Base-by-base conservation (phyloP, 2,329 filamentous ascomycete genomes). In the Trichophyton verrucosum region DNA sequence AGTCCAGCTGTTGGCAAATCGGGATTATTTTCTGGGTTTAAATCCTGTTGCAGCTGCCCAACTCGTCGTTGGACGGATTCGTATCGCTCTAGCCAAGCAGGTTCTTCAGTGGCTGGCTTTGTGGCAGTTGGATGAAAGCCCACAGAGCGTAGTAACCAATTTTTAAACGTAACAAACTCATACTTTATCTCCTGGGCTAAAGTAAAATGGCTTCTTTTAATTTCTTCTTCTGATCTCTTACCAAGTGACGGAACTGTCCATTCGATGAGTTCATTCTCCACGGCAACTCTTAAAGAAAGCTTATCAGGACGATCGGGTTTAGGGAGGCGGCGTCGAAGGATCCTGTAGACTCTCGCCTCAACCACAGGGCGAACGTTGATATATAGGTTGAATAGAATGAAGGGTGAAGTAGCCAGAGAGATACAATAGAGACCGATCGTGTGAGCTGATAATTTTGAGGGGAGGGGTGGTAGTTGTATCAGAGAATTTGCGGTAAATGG, bases 241-340 rank as follows among this genome's bases (percentile, higher is more conserved):
- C 74, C 74, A 5, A 75, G 65, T 3, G 70, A 69, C 9, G 74
- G 74, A 22, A 74, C 70, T 46, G 75, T 74, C 74, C 74, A 76
- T 59, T 76, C 74, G 49, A 76, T 69, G 15, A 76, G 69, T 47
- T 75, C 75, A 63, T 75, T 74, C 47, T 76, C 74, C n/a, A 69
- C 66, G 6, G 74, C 74, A 61, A 76, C 73, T 58, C 71, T 69
- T 59, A 76, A 69, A 6, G 74, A 76, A 30, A 75, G 68, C 36
- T 73, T 73, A 65, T 76, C 74, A 11, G 74, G 73, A 6, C 70
- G 64, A 36, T 66, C 70, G 33, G 74, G 73, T 61, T 76, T 75
- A n/a, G 74, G 74, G n/a, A 76, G 61, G 53, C 70, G 69, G 55
- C 74, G 70, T 53, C 74, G 71, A 22, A 76, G 68, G 27, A 76